Evolutionary conservation across 345 rosid species (phyloP), one percentile per base, ranked within the genome.

Genomic region (Cardiospermum halicacabum): DNA sequence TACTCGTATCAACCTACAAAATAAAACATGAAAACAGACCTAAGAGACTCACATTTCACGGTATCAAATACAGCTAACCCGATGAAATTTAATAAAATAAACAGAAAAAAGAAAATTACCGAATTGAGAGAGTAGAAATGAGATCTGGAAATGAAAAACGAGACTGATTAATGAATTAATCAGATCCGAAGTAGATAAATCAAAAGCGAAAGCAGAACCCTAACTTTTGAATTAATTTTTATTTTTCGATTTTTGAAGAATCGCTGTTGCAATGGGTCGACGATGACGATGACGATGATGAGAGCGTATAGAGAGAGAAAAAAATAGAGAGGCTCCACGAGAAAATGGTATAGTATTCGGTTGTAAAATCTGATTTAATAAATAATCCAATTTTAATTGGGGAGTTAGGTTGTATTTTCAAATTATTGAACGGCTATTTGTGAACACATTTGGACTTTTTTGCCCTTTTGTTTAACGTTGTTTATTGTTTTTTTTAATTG

Each of bases 81-180:
- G 28, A 60, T 37, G 24, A 39, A 34, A 34, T 5, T 34, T 4
- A n/a, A n/a, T 34, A 1, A 34, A 34, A 34, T 4, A 34, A 3
- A 34, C 6, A 34, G 10, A 18, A 5, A 39, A 47, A 32, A 15
- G 26, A 11, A 30, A 24, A 40, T 62, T 66, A 72, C 77, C 71
- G 18, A 58, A 76, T 54, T 59, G 3, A 22, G 51, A 67, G 7
- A 6, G 24, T 39, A 25, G 60, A 72, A n/a, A 40, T 56, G 55
- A 77, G 83, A 82, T 80, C 81, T 77, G 69, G 37, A 70, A 50
- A 58, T 64, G 53, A 16, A 45, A 62, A 63, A 16, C 16, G 47
- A 19, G 54, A 26, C 22, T 30, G 36, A 53, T 65, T 54, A 63
- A 53, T 7, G 40, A 42, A 60, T 57, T n/a, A 73, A 81, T 70